Evolutionary conservation across 2,329 filamentous ascomycete species (phyloP).

Genomic region (Ceratocystis alfenasii): DNA sequence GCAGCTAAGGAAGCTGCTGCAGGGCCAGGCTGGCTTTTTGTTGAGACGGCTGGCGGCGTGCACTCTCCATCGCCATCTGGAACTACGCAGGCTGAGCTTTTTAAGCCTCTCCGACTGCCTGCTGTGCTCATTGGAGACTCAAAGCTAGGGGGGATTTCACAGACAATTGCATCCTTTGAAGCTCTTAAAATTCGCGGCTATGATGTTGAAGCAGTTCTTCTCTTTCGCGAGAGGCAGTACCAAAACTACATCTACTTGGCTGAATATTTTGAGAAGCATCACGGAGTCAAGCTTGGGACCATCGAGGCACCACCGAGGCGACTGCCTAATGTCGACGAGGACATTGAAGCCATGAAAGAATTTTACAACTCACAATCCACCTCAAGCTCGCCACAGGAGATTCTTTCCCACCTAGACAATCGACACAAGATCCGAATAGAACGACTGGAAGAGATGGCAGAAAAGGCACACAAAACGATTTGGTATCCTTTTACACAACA

Average conservation of each 20-base stretch:
- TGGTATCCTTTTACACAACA: conserved; percentile 90
- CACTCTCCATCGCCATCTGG: conserved; percentile 69
- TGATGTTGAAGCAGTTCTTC: conserved; percentile 55
- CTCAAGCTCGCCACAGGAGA: conserved; percentile 31
- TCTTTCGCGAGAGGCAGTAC: conserved; percentile 56
- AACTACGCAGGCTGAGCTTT: conserved; percentile 65
- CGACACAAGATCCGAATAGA: conserved; percentile 46
- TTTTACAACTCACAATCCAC: conserved; percentile 49
- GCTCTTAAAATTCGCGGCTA: conserved; percentile 68
- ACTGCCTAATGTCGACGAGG: conserved; percentile 31
- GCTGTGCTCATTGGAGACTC: conserved; percentile 64
- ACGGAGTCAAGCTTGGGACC: conserved; percentile 44
- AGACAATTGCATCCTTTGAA: conserved; percentile 70
- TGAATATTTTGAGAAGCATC: conserved; percentile 52
- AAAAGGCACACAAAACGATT: conserved; percentile 50
- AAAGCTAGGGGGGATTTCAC: conserved; percentile 65
- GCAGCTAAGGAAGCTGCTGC: conserved; percentile 34
- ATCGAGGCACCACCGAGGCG: conserved; percentile 49
- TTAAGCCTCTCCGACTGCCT: conserved; percentile 60
- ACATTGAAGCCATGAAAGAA: conserved; percentile 44
- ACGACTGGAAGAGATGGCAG: conserved; percentile 48
- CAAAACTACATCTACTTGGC: conserved; percentile 56
- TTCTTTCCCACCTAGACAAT: conserved; percentile 41
- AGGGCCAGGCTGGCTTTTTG: conserved; percentile 48
- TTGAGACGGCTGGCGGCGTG: conserved; percentile 75